Conservation (phyloP, 2,329 filamentous ascomycete genomes). For the Phialophora tarda region DNA sequence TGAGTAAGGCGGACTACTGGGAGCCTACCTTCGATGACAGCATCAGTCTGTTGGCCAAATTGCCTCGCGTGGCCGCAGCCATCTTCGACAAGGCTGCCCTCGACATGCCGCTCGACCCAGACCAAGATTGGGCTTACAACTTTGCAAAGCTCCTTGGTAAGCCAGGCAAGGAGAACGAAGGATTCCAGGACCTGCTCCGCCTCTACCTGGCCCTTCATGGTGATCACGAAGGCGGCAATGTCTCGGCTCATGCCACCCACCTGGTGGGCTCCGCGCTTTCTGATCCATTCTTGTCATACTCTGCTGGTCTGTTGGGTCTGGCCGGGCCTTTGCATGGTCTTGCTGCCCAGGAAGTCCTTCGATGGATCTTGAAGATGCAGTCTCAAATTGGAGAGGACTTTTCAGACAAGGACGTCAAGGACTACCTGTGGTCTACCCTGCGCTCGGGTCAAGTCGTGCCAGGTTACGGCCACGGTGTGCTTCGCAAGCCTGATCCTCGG, state of each 20-base stretch:
- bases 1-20: slow-evolving; percentile 98
- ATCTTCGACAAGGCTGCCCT: slow-evolving; percentile 88
- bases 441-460: slow-evolving; percentile 94
- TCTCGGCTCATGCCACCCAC: slow-evolving; percentile 93
- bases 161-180: slow-evolving; percentile 82
- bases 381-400: slow-evolving; percentile 78
- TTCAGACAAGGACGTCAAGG: slow-evolving; percentile 78
- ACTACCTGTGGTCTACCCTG: slow-evolving; percentile 91
- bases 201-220: slow-evolving; percentile 96
- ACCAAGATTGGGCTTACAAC: slow-evolving; percentile 98
- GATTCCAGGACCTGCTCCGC: slow-evolving; percentile 92
- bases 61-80: slow-evolving; percentile 94
- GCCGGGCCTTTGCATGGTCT: slow-evolving; percentile 93
- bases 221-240: slow-evolving; percentile 97
- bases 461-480: slow-evolving; percentile 92
- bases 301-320: slow-evolving; percentile 90
- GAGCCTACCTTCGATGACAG: slow-evolving; percentile 96
- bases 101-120: slow-evolving; percentile 76
- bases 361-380: slow-evolving; percentile 97
- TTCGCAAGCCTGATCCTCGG: slow-evolving; percentile 94
- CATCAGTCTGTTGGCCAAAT: slow-evolving; percentile 91
- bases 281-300: slow-evolving; percentile 95
- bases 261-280: slow-evolving; percentile 92
- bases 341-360: slow-evolving; percentile 93
- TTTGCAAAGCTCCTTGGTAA: slow-evolving; percentile 96